Base-by-base conservation (phyloP, 495 filamentous ascomycete species). In the Letharia columbiana region DNA sequence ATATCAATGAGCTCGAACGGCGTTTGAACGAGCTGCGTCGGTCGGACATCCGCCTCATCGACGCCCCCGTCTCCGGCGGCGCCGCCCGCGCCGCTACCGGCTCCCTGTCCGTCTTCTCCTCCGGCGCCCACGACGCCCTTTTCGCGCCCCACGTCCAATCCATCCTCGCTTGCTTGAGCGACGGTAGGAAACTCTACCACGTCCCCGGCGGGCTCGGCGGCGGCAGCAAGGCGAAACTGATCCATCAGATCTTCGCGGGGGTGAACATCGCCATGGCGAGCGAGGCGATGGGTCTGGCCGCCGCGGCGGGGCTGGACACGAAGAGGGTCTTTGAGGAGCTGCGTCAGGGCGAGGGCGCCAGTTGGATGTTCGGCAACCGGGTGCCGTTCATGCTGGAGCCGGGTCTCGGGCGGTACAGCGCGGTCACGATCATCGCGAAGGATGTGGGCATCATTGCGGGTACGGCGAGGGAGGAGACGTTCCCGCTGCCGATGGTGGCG, bases 161-260 rank as follows among this genome's bases (percentile, higher is more conserved):
- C 54, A 70, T 92, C 17, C 79, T 94, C 1, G 77, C 84, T 42
- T 82, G 81, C 70, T 84, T 94, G 79, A 78, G 80, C 12, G 78
- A 83, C 66, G 15, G 0, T 0, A 2, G 10, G 17, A 91, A 90
- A 72, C 74, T 92, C 41, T 91, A 91, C 69, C 80, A 89, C 28
- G 86, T 94, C 11, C 80, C 83, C 12, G 89, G 90, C 13, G 89
- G 87, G 5, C 77, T 92, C 60, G 89, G 89, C 7, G 85, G 85
- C 0, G 89, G 90, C n/a, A 90, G 87, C 69, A 92, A 92, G 71
- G 89, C 91, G 82, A 94, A 94, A 76, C 90, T 91, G 83, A 85
- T 89, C 61, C 90, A 92, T 75, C 90, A 94, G 73, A 85, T 94
- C 23, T 80, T 92, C 15, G 90, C 89, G 1, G 89, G 85, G 0